Conservation (phyloP, 805 yeast species). For the Komagataella pastoris region DNA sequence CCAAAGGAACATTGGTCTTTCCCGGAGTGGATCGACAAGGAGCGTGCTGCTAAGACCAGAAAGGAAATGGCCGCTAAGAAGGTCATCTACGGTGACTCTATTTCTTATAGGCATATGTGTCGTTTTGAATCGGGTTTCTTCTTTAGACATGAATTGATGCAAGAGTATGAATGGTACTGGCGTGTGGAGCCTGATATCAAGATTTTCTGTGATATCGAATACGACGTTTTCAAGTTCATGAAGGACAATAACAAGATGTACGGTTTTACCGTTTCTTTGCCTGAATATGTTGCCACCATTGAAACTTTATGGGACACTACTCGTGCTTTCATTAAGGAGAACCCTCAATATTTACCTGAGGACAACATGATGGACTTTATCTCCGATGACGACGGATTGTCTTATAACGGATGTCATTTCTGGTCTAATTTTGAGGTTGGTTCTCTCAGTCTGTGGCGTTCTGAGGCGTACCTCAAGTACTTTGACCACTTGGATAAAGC, state of each 20-base stretch:
- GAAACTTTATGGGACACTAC: slow-evolving; percentile 69
- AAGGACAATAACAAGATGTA: slow-evolving; percentile 60
- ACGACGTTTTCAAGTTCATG: slow-evolving; percentile 76
- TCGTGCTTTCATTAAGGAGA: slow-evolving; percentile 38
- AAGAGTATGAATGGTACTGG: slow-evolving; percentile 86
- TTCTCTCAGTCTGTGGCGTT: slow-evolving; percentile 60
- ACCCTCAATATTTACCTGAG: slow-evolving; percentile 46
- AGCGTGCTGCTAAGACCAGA: slow-evolving; percentile 46
- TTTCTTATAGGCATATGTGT: slow-evolving; percentile 82
- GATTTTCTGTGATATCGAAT: slow-evolving; percentile 71
- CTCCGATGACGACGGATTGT: slow-evolving; percentile 53
- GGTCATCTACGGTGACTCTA: slow-evolving; percentile 53
- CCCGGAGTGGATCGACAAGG: slow-evolving; percentile 72
- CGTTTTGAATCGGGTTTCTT: slow-evolving; percentile 86
- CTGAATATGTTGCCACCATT: slow-evolving; percentile 63
- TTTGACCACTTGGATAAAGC: slow-evolving; percentile 64
- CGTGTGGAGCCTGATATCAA: slow-evolving; percentile 83
- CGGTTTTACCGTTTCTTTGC: slow-evolving; percentile 67
- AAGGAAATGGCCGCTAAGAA: slow-evolving; percentile 33
- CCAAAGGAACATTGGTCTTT: slow-evolving; percentile 82
- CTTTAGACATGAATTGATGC: slow-evolving; percentile 61
- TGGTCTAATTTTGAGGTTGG: slow-evolving; percentile 90
- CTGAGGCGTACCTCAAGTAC: slow-evolving; percentile 54
- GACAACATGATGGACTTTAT: slow-evolving; percentile 60
- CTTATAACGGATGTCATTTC: slow-evolving; percentile 76